Percentiles rank a stretch among this genome's conserved stretches.
Evolutionary conservation across 139 green algal species (phyloP).

Genomic region (Penium margaritaceum): DNA sequence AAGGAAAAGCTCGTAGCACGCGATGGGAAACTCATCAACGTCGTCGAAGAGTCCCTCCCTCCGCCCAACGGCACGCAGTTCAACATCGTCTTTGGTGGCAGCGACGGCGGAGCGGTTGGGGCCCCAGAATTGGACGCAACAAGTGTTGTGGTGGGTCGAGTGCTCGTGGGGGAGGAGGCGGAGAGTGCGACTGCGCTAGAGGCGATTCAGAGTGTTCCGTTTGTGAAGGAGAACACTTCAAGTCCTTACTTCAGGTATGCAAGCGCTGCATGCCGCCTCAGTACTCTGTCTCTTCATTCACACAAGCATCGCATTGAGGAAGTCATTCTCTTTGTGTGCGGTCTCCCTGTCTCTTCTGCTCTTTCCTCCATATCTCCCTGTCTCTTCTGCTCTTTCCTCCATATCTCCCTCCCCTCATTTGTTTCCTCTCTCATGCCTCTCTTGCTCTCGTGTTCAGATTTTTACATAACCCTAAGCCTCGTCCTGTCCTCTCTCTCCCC

Average conservation of each 20-base stretch:
- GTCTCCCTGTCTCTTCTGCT: conserved; percentile 14
- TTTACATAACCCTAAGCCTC: too few species aligned
- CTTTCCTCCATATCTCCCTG: conserved; percentile 6
- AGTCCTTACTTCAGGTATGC: conserved; percentile 30
- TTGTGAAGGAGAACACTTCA: conserved; percentile 30
- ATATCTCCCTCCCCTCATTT: conserved; percentile 6
- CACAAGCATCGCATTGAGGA: too few species aligned
- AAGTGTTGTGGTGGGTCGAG: conserved; percentile 24
- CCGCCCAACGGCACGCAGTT: conserved; percentile 41
- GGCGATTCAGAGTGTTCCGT: neutral
- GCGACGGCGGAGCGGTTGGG: too few species aligned
- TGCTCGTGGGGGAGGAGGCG: conserved; percentile 36
- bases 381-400: conserved; percentile 2
- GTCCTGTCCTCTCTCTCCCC: too few species aligned
- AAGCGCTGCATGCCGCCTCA: too few species aligned
- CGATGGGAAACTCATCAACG: conserved; percentile 17
- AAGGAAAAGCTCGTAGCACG: conserved; percentile 26
- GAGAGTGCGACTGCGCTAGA: too few species aligned
- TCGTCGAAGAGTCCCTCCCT: conserved; percentile 6
- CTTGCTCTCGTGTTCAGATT: too few species aligned
- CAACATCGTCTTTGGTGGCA: conserved; percentile 10
- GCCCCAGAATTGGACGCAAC: conserved; percentile 43
- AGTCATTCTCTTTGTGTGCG: too few species aligned
- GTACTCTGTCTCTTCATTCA: too few species aligned
- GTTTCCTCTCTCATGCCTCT: too few species aligned